Base-by-base conservation (phyloP, 352 stramenopile species). In the Pythium vanterpoolii region DNA sequence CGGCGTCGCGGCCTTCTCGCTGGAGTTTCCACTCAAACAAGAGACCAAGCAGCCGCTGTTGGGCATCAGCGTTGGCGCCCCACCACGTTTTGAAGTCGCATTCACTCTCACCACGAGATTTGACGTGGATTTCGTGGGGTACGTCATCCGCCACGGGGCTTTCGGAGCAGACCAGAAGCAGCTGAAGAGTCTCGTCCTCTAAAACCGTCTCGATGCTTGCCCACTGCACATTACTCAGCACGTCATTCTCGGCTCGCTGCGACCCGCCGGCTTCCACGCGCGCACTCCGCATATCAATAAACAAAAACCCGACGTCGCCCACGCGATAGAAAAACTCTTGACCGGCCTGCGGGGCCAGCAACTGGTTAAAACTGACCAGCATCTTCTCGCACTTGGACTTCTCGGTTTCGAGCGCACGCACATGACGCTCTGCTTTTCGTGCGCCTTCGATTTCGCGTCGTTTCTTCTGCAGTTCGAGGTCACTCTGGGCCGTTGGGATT, bases 11-110 rank as follows among this genome's bases (percentile, higher is more conserved):
- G 2, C 60, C 75, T 23, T 72, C 60, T 18, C 74, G 67, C 40
- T 83, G 66, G 16, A 91, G 47, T 38, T 87, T 89, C 82, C 82
- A 91, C n/a, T 89, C 77, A 31, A 89, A 89, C 5, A 91, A 42
- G 10, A 83, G 30, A 1, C 57, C 67, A 4, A 91, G 54, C 5
- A 91, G 52, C 1, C 79, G 72, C 45, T 71, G 49, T 33, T 87
- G 82, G 0, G 66, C 64, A 16, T 55, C 24, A 0, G 62, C 45
- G 34, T 77, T 81, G 5, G 26, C 43, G 4, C 68, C 62, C 79
- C 82, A 91, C 50, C 73, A 66, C 0, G 57, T 81, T 24, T 66
- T 68, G 21, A 64, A 62, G 18, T 71, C 66, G 24, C 52, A 57
- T 43, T 54, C 27, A 11, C 23, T 34, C 21, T 14, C 23, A 11